Conservation (phyloP, 257 asterid genomes). For the Solanum paucissectum region DNA sequence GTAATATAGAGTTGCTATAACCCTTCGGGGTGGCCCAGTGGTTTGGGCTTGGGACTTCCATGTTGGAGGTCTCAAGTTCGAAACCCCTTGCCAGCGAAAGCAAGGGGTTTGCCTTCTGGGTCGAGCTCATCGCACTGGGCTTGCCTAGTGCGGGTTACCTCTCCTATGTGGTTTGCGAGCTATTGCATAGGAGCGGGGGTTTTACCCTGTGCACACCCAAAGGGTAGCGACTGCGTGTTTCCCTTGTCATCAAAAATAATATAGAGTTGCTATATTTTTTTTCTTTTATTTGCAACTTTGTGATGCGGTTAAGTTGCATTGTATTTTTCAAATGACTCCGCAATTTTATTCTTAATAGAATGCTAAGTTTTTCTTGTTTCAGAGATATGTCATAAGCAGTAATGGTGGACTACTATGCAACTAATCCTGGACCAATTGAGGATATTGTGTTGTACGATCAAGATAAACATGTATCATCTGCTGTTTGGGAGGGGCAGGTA, state of each 20-base stretch:
- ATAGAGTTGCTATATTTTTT: not conserved
- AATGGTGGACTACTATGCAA: constrained; percentile 49
- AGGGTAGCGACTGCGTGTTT: too few relatives aligned
- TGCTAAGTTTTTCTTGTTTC: not conserved
- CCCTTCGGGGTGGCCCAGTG: too few relatives aligned
- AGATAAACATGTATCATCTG: constrained; percentile 90
- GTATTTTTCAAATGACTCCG: not conserved
- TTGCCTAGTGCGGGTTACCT: too few relatives aligned
- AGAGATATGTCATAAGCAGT: not conserved
- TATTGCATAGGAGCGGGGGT: too few relatives aligned
- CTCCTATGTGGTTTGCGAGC: too few relatives aligned
- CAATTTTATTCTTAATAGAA: not conserved
- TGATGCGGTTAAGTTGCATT: not conserved
- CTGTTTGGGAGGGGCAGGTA: constrained; percentile 98
- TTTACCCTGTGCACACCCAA: too few relatives aligned
- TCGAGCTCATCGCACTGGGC: too few relatives aligned
- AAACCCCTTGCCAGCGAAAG: too few relatives aligned
- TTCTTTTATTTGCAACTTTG: not conserved
- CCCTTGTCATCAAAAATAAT: too few relatives aligned
- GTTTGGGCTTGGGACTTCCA: too few relatives aligned
- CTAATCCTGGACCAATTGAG: constrained; percentile 83
- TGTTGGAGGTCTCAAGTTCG: too few relatives aligned
- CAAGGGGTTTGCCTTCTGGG: too few relatives aligned
- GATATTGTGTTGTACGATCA: constrained; percentile 79
- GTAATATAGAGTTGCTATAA: not conserved